A percentile compares a stretch with the other conserved stretches of the same genome.
Evolutionary conservation across 2,329 filamentous ascomycete genomes (phyloP).

Genomic region (Cladosporium oxysporum): DNA sequence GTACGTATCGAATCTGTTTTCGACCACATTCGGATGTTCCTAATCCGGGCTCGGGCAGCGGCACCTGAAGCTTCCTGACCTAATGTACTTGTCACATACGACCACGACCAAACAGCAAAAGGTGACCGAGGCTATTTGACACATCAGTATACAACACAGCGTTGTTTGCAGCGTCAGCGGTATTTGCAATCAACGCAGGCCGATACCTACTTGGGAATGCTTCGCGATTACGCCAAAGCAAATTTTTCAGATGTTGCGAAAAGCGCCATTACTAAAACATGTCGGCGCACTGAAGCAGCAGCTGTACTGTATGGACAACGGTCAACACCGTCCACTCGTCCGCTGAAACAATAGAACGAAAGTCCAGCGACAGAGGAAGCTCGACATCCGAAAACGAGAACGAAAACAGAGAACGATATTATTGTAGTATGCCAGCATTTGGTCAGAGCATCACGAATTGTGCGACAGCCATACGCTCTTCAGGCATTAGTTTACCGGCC

Average conservation of each 20-base stretch:
- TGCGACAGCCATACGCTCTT: not conserved
- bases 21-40: not conserved
- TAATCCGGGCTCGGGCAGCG: not conserved
- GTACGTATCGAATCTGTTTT: not conserved
- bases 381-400: not conserved
- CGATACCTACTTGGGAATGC: not conserved
- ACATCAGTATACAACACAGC: not conserved
- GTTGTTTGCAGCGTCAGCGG: not conserved
- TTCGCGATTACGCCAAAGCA: not conserved
- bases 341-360: not conserved
- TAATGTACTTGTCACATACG: not conserved
- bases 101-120: not conserved
- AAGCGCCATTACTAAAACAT: too few species aligned
- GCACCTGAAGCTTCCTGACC: not conserved
- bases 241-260: not conserved
- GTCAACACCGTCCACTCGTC: not conserved
- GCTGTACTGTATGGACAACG: not conserved
- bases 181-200: not conserved
- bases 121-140: not conserved
- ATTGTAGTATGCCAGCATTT: not conserved
- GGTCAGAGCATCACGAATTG: not conserved
- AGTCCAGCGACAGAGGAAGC: not conserved
- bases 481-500: not conserved
- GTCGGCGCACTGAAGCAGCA: not conserved
- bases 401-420: not conserved